Evolutionary conservation across 2,329 filamentous ascomycete species (phyloP).

Genomic region (Cytospora mali): DNA sequence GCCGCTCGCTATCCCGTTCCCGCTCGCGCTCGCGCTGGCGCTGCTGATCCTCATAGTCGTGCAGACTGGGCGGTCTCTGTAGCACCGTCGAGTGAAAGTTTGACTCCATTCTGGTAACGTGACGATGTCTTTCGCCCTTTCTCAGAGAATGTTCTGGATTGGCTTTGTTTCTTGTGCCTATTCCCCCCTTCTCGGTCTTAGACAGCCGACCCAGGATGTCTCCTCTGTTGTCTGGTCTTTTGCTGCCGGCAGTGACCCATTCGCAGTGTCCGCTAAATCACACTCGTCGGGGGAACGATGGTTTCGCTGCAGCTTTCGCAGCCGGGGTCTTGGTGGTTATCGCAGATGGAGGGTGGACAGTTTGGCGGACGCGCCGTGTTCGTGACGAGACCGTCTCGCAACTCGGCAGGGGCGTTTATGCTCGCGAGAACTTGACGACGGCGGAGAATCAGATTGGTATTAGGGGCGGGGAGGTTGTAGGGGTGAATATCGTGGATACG

Average conservation of each 20-base stretch:
- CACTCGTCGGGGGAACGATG: conserved; percentile 2
- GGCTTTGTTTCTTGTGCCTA: neutral
- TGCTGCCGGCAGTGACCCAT: conserved; percentile 25
- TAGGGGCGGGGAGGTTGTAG: no score
- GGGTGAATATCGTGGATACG: conserved; percentile 3
- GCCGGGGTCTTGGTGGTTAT: neutral
- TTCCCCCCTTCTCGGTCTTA: conserved; percentile 5
- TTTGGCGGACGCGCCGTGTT: neutral
- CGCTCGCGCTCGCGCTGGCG: conserved; percentile 24
- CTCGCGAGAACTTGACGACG: neutral
- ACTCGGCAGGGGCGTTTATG: neutral
- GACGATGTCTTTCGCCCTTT: conserved; percentile 12
- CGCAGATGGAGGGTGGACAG: neutral
- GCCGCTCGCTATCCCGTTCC: conserved; percentile 34
- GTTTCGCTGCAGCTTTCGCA: neutral
- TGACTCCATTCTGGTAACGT: conserved; percentile 44
- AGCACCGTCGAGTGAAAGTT: conserved; percentile 55
- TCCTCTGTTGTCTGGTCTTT: conserved; percentile 16
- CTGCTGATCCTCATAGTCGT: conserved; percentile 43
- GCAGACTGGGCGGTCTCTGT: conserved; percentile 46
- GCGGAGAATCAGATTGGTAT: neutral
- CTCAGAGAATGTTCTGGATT: neutral
- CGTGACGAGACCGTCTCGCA: neutral
- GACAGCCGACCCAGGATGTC: conserved; percentile 17
- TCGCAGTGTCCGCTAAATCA: conserved; percentile 13